Evolutionary conservation across 1,284 basidiomycete genomes (phyloP).

Genomic region (Cryptococcus sp.): DNA sequence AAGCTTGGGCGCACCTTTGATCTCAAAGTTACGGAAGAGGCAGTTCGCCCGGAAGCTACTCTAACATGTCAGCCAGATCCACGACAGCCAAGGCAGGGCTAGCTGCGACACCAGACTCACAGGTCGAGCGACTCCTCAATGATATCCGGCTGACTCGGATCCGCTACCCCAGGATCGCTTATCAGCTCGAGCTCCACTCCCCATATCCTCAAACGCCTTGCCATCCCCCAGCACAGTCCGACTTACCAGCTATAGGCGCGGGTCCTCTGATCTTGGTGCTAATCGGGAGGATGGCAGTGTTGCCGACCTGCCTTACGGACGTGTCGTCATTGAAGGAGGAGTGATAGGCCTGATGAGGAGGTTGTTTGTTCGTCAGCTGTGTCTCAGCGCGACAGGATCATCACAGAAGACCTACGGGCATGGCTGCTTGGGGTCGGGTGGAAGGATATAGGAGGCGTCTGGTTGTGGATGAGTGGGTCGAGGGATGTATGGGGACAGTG

Average conservation of each 20-base stretch:
- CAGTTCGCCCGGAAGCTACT: slow-evolving; percentile 93
- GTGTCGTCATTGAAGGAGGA: slow-evolving; percentile 86
- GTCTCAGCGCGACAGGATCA: neutral
- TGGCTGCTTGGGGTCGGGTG: neutral
- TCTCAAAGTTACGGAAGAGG: slow-evolving; percentile 99
- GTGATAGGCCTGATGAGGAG: slow-evolving; percentile 76
- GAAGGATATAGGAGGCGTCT: neutral
- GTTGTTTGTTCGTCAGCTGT: slow-evolving; percentile 5
- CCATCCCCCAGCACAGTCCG: slow-evolving; percentile 1
- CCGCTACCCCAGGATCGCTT: slow-evolving; percentile 53
- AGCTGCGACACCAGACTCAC: slow-evolving; percentile 18
- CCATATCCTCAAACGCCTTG: neutral
- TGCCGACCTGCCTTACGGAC: slow-evolving; percentile 79
- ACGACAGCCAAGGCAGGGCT: neutral
- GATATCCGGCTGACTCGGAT: slow-evolving; percentile 77
- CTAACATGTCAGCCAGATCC: neutral
- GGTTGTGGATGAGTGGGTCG: neutral
- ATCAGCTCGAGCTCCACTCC: neutral
- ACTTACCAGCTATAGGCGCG: slow-evolving; percentile 70
- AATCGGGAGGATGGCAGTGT: slow-evolving; percentile 86
- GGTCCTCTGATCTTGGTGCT: slow-evolving; percentile 87
- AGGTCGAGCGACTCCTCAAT: slow-evolving; percentile 95
- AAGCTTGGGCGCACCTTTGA: slow-evolving; percentile 63
- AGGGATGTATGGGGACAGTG: neutral
- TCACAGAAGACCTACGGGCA: slow-evolving; percentile 17